A percentile compares a stretch with the other conserved stretches of the same genome.
phyloP scores from a whole-genome alignment of 306 rosid species.

The Cucurbita pepo region DNA sequence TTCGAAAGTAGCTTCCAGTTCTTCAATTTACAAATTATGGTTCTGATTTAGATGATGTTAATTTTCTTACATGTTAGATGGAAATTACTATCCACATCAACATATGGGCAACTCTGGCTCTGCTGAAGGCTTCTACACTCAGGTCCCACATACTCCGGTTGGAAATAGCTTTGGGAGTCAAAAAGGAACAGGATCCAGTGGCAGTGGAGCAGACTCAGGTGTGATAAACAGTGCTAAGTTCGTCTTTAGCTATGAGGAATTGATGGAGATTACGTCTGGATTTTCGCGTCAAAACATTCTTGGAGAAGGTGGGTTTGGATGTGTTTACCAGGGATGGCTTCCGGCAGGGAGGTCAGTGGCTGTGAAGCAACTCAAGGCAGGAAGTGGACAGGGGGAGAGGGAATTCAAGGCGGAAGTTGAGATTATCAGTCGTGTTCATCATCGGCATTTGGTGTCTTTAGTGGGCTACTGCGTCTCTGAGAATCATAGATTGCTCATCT shows the following conservation, averaged over 20 bases:
- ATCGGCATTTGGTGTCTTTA: conserved; percentile 70
- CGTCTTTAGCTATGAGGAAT: conserved; percentile 47
- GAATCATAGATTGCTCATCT: conserved; percentile 56
- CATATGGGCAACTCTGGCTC: conserved; percentile 20
- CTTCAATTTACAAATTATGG: background rate
- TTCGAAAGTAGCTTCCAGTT: background rate
- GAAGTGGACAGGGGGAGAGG: conserved; percentile 89
- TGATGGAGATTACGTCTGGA: conserved; percentile 47
- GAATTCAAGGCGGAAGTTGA: conserved; percentile 91
- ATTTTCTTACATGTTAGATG: conserved; percentile 25
- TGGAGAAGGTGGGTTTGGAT: conserved; percentile 91
- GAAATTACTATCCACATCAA: conserved; percentile 28
- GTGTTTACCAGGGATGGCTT: conserved; percentile 62
- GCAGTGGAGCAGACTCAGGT: conserved; percentile 23
- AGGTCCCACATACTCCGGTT: conserved; percentile 8
- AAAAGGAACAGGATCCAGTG: conserved; percentile 7
- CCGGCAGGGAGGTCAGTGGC: conserved; percentile 66
- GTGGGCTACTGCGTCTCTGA: conserved; percentile 76
- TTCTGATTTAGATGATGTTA: conserved; percentile 5
- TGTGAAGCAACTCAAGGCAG: conserved; percentile 66
- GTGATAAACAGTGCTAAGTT: conserved; percentile 17
- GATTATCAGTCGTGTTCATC: conserved; percentile 76
- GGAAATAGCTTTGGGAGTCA: conserved; percentile 26
- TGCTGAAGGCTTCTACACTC: conserved; percentile 19
- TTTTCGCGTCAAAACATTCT: conserved; percentile 53